phyloP scores from a whole-genome alignment of 2,329 filamentous ascomycete species.

The Botrytis medusae region DNA sequence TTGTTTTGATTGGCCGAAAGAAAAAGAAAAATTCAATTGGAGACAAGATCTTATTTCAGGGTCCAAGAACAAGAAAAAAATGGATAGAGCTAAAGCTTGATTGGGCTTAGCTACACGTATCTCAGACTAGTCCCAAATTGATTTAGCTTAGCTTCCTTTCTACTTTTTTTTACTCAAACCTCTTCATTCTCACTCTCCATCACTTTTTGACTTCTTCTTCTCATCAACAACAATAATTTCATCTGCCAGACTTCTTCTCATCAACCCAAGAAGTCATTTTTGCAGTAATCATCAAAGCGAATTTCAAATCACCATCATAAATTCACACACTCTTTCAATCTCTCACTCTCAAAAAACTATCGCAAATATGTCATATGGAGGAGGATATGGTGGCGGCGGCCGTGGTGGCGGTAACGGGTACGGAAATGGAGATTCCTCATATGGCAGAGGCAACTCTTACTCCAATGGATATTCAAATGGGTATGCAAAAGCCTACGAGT shows the following conservation, averaged over 20 bases:
- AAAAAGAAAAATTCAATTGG: background rate
- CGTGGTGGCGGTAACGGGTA: constrained; percentile 50
- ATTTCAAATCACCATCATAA: constrained; percentile 22
- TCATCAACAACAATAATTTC: constrained; percentile 27
- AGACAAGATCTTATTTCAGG: background rate
- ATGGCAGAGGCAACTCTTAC: constrained; percentile 47
- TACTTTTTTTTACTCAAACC: constrained; percentile 28
- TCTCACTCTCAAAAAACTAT: constrained; percentile 19
- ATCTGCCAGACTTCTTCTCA: constrained; percentile 29
- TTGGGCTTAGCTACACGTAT: background rate
- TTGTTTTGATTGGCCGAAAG: constrained; percentile 5
- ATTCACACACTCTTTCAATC: constrained; percentile 24
- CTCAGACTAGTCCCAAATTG: background rate
- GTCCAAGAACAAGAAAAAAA: constrained; percentile 13
- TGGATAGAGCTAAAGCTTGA: background rate
- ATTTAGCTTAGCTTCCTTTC: constrained; percentile 2
- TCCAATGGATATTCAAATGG: constrained; percentile 53
- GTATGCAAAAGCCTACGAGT: constrained; percentile 44
- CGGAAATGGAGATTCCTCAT: constrained; percentile 55
- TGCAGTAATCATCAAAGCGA: constrained; percentile 22
- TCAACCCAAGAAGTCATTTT: constrained; percentile 28
- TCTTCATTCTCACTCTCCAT: constrained; percentile 21
- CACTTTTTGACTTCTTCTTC: constrained; percentile 15
- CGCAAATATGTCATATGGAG: constrained; percentile 61
- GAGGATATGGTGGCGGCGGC: constrained; percentile 55